Base-by-base conservation (phyloP, 148 eudicot genomes). In the Cornus suecica region DNA sequence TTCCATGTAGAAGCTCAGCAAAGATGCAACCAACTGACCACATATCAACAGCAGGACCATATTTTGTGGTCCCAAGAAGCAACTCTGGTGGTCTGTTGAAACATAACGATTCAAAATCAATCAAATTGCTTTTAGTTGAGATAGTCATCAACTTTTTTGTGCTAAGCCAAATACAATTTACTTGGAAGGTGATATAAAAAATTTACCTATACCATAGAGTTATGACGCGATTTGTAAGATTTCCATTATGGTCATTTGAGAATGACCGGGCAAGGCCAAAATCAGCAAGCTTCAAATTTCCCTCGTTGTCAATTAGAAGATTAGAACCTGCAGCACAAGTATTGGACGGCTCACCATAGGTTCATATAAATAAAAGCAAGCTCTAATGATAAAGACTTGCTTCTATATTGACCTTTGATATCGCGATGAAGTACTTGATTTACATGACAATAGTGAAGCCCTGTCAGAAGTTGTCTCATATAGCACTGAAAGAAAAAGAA, bases 41-140 rank as follows among this genome's bases (percentile, higher is more conserved):
- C 98, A 94, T 90, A 87, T 94, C 98, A 79, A 94, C 98, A 78
- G 98, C 94, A 67, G 97, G 94, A 66, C 98, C 98, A 86, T 94
- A 94, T 82, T 88, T 87, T n/a, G 97, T 94, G 75, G 93, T 84
- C 45, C 98, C 98, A 79, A 94, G 94, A 62, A 94, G 85, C 89
- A 94, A 76, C 74, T 94, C 98, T n/a, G 98, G 98, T 77, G 98
- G 97, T 86, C 98, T 94, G 83, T 27, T 61, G 70, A 67, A 82
- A 71, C 24, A 70, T 68, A 0, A 61, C 65, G 14, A 65, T 62
- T 56, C 34, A 24, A 29, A 29, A 69, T 52, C 31, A 66, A 23
- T 5, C 45, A 18, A 75, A 68, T 56, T 10, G 8, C 25, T 22
- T 58, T 6, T 58, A 37, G 42, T 37, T 0, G 42, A 37, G 42